These are phyloP conservation scores for Hypholoma fasciculare DNA, from an alignment of 768 basidiomycete genomes.

Conservation along the genomic window DNA sequence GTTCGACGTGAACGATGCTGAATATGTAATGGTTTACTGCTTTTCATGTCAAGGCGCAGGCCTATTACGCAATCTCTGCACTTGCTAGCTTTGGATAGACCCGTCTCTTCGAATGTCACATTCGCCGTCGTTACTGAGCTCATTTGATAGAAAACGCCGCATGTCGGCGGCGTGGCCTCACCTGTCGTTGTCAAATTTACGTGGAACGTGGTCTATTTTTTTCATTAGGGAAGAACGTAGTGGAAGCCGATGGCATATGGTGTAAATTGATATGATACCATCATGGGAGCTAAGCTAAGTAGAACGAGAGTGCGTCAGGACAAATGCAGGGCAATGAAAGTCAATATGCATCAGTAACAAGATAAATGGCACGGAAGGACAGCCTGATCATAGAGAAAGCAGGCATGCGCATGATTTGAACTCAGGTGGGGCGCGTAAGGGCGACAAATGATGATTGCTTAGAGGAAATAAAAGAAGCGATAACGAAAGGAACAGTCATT, in stretches of 20 bases:
- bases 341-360: constrained; percentile 22
- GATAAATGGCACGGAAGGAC: neutral
- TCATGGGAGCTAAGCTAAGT: constrained; percentile 9
- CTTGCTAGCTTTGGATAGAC: too few relatives aligned
- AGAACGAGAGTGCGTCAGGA: constrained; percentile 14
- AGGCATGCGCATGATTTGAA: constrained; percentile 4
- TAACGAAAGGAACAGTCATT: constrained; percentile 10
- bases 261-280: neutral
- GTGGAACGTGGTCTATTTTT: too few relatives aligned
- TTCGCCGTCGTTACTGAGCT: too few relatives aligned
- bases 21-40: too few relatives aligned
- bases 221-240: too few relatives aligned
- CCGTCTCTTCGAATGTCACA: too few relatives aligned
- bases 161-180: too few relatives aligned
- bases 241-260: neutral
- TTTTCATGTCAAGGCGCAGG: too few relatives aligned
- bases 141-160: too few relatives aligned
- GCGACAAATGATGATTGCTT: neutral
- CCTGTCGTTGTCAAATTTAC: too few relatives aligned
- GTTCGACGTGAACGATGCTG: too few relatives aligned
- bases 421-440: neutral
- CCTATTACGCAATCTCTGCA: too few relatives aligned
- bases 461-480: constrained; percentile 8
- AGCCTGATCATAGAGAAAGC: constrained; percentile 4
- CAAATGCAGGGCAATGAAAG: constrained; percentile 15